Conservation (phyloP, 2,329 filamentous ascomycete genomes). For the Curvularia sp. region DNA sequence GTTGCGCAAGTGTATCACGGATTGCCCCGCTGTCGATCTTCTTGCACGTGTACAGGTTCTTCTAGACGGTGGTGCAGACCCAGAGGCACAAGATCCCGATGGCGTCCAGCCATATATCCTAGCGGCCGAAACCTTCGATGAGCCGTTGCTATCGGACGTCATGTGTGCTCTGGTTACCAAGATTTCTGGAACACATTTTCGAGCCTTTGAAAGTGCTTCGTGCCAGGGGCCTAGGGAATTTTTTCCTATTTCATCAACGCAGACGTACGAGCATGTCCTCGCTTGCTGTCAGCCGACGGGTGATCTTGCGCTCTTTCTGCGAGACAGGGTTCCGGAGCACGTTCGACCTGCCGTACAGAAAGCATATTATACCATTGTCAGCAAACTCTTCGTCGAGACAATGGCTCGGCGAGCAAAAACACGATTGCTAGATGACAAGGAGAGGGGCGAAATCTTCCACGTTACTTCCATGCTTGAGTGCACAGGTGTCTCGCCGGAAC, state of each 20-base stretch:
- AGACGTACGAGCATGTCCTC: constrained; percentile 35
- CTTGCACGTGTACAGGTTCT: constrained; percentile 33
- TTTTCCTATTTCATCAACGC: constrained; percentile 39
- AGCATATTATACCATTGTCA: constrained; percentile 38
- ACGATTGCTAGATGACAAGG: constrained; percentile 23
- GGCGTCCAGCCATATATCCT: constrained; percentile 33
- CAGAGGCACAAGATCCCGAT: constrained; percentile 32
- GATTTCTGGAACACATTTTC: constrained; percentile 27
- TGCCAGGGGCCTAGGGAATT: constrained; percentile 28
- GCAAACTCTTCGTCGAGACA: constrained; percentile 32
- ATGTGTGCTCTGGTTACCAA: constrained; percentile 37
- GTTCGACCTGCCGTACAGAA: constrained; percentile 29
- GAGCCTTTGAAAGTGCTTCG: constrained; percentile 17
- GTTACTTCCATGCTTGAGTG: constrained; percentile 29
- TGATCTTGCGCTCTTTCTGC: constrained; percentile 30
- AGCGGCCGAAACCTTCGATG: constrained; percentile 38
- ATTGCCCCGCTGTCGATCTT: constrained; percentile 39
- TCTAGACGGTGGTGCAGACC: constrained; percentile 42
- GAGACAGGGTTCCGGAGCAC: constrained; percentile 35
- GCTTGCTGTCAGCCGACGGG: constrained; percentile 27
- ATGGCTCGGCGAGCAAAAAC: constrained; percentile 21
- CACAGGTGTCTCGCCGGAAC: constrained; percentile 27
- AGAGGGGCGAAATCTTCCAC: constrained; percentile 36
- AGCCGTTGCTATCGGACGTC: constrained; percentile 34
- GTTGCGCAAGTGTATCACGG: constrained; percentile 37